Evolutionary conservation across 2,329 filamentous ascomycete genomes (phyloP).

Genomic region (Ceratocystis lukuohia): DNA sequence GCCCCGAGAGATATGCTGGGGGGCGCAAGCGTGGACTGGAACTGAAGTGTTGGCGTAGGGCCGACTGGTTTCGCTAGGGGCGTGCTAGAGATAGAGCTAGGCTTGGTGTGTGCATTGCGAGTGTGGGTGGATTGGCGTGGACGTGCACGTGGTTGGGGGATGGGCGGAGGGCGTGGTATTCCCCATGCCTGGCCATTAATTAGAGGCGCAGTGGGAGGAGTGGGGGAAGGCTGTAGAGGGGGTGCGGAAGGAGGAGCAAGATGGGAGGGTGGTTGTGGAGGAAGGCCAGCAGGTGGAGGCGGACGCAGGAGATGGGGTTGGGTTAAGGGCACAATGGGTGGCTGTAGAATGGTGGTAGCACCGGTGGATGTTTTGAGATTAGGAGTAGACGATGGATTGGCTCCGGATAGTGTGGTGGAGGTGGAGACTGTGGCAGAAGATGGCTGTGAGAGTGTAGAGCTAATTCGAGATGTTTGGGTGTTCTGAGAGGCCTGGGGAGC

Average conservation of each 20-base stretch:
- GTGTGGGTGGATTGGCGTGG: not conserved
- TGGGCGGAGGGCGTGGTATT: slow-evolving; percentile 8
- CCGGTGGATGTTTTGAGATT: not conserved
- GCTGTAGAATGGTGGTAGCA: slow-evolving; percentile 10
- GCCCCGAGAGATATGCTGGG: not conserved
- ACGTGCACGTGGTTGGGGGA: slow-evolving; percentile 3
- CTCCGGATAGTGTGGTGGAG: not conserved
- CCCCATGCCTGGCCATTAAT: slow-evolving; percentile 18
- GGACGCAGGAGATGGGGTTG: slow-evolving; percentile 14
- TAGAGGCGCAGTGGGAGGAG: not conserved
- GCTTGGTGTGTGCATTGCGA: not conserved
- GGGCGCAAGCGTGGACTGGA: not conserved
- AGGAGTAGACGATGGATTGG: not conserved
- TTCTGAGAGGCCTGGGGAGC: not conserved
- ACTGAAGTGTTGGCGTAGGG: not conserved
- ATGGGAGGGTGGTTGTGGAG: not conserved
- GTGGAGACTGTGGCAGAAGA: not conserved
- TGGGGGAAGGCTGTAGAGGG: not conserved
- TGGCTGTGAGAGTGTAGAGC: not conserved
- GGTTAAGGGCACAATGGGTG: slow-evolving; percentile 10
- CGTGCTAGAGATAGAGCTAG: not conserved
- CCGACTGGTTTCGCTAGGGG: not conserved
- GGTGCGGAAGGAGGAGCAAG: not conserved
- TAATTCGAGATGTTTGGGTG: not conserved
- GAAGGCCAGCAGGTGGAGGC: slow-evolving; percentile 15